Base-by-base conservation (phyloP, 805 yeast genomes). In the Candida saitoana region DNA sequence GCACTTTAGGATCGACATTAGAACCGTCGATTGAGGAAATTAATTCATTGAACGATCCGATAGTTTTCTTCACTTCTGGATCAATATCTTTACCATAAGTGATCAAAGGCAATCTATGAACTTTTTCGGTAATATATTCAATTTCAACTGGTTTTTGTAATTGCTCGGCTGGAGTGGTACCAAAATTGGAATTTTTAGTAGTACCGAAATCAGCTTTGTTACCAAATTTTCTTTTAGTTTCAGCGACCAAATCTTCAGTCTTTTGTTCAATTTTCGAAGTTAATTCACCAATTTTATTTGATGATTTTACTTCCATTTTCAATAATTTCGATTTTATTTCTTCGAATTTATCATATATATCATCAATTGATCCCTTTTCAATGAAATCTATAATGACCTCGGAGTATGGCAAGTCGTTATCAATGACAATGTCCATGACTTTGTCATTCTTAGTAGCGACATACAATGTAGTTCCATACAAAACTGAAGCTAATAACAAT, bases 391-490 rank as follows among this genome's bases (percentile, higher is more conserved):
- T 51, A 35, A 67, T 48, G 49, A 66, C 69, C 46, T 69, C 75
- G 44, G 65, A 56, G 53, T 65, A 67, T 12, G 75, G 75, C 46
- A 66, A 61, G 42, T 68, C 66, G 40, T 67, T 51, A 50, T 69
- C 74, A 42, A 67, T 63, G 31, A 69, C 71, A 46, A 67, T 67
- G 50, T 69, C 73, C 69, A 68, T 59, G 12, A 69, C 73, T 40
- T 55, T 58, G 38, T 69, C 74, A 49, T 61, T 68, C 50, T 67
- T 69, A 43, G 74, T 67, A 39, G 74, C 73, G 31, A 49, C 63
- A 42, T 49, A 69, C 46, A 69, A 54, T 11, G 71, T 60, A 17
- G 67, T 65, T 2, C 73, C 75, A 43, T 69, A 69, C 5, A 50
- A 54, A 14, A 60, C 54, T 6, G 66, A 45, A 5, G 61, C 57